Conservation (phyloP, 805 yeast species). For the Starmerella apicola region DNA sequence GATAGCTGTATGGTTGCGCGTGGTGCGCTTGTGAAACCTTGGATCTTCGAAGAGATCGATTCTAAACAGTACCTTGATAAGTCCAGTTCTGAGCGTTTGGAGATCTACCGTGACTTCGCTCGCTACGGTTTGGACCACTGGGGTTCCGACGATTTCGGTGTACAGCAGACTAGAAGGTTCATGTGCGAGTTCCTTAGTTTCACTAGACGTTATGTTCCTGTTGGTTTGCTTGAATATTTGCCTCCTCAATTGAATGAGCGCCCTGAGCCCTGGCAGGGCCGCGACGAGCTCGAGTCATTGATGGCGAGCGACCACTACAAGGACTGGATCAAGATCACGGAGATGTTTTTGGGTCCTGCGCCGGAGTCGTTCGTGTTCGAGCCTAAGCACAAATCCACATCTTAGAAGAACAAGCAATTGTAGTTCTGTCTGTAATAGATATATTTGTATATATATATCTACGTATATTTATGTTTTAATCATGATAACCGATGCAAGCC, state of each 20-base stretch:
- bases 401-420: no score
- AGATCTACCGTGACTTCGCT: conserved; percentile 55
- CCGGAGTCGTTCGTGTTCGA: conserved; percentile 60
- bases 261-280: conserved; percentile 86
- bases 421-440: no score
- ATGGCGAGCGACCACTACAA: conserved; percentile 72
- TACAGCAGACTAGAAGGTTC: conserved; percentile 74
- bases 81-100: conserved; percentile 78
- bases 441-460: no score
- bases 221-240: conserved; percentile 76
- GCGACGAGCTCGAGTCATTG: conserved; percentile 84
- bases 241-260: conserved; percentile 88
- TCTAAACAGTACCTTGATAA: conserved; percentile 82
- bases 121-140: conserved; percentile 84
- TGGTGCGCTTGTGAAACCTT: conserved; percentile 95
- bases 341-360: conserved; percentile 86
- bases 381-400: conserved; percentile 92
- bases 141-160: conserved; percentile 95
- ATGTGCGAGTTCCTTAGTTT: conserved; percentile 90
- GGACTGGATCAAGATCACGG: conserved; percentile 94
- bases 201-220: conserved; percentile 87
- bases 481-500: no score
- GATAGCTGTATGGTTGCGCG: conserved; percentile 97
- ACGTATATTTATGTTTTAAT: no score
- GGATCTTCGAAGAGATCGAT: conserved; percentile 96